phyloP scores from a whole-genome alignment of 345 rosid genomes.

The Erysimum cheiranthoides region DNA sequence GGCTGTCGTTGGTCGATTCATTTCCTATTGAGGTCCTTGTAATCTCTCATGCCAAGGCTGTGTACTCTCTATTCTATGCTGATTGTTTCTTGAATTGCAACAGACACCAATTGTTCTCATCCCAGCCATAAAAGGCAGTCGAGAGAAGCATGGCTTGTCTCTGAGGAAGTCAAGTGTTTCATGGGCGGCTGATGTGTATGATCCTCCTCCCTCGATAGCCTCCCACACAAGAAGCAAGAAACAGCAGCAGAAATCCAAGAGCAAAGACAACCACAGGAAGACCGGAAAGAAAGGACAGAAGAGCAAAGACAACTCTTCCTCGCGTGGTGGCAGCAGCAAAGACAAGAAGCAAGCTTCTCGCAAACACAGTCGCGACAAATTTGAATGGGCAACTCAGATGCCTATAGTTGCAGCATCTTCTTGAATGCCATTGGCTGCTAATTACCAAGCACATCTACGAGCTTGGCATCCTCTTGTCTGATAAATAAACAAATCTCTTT shows the following conservation, averaged over 20 bases:
- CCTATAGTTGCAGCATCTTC: conserved; percentile 68
- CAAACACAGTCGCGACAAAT: conserved; percentile 45
- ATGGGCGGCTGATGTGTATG: conserved; percentile 94
- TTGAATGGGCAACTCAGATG: conserved; percentile 52
- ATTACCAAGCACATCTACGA: conserved; percentile 18
- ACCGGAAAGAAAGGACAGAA: conserved; percentile 78
- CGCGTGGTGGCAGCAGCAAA: conserved; percentile 55
- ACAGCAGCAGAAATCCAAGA: conserved; percentile 64
- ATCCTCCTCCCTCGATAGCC: conserved; percentile 76
- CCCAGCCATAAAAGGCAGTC: conserved; percentile 88
- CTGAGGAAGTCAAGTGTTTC: conserved; percentile 57
- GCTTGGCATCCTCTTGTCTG: conserved; percentile 23
- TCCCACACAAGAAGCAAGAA: conserved; percentile 67
- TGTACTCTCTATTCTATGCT: background rate
- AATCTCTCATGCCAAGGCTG: conserved; percentile 2
- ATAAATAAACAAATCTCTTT: conserved; percentile 12
- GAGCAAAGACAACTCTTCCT: conserved; percentile 58
- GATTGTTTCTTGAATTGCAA: conserved; percentile 18
- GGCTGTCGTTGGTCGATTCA: background rate
- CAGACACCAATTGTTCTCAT: conserved; percentile 58
- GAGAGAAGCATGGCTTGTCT: conserved; percentile 63
- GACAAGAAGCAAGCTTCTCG: conserved; percentile 68
- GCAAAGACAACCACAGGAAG: conserved; percentile 60
- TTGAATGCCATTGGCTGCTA: conserved; percentile 37
- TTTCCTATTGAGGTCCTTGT: conserved; percentile 2